These are phyloP conservation scores for Ramaria sp. DNA, from an alignment of 768 basidiomycete species.

Conservation along the genomic window DNA sequence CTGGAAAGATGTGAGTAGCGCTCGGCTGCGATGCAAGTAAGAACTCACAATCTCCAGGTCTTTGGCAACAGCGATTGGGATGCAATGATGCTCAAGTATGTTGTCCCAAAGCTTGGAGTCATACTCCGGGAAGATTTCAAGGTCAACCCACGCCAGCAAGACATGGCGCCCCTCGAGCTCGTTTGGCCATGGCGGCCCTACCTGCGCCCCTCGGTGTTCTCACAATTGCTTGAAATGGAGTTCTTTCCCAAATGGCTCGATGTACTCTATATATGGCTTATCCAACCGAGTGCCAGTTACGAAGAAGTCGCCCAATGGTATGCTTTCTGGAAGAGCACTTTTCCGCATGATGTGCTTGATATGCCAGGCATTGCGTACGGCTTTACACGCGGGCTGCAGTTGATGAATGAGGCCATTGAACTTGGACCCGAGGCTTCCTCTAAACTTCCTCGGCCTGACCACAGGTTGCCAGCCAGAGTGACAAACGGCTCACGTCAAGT, in stretches of 20 bases:
- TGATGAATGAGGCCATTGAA: constrained; percentile 92
- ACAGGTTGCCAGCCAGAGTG: constrained; percentile 18
- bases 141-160: constrained; percentile 84
- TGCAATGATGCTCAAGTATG: constrained; percentile 74
- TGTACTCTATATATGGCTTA: constrained; percentile 83
- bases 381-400: constrained; percentile 78
- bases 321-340: constrained; percentile 73
- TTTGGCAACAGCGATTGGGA: constrained; percentile 85
- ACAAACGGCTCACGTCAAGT: constrained; percentile 28
- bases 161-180: constrained; percentile 68
- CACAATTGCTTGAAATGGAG: constrained; percentile 77
- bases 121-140: constrained; percentile 76
- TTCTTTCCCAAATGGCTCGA: constrained; percentile 98
- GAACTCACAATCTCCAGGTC: constrained; percentile 32
- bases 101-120: constrained; percentile 84
- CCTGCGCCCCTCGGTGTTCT: constrained; percentile 65
- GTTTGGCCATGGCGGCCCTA: constrained; percentile 71
- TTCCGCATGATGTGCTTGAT: constrained; percentile 60
- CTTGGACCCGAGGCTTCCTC: constrained; percentile 69
- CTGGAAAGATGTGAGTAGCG: constrained; percentile 67
- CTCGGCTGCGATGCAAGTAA: neutral
- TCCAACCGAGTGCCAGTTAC: constrained; percentile 79
- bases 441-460: constrained; percentile 57
- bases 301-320: constrained; percentile 95
- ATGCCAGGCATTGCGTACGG: constrained; percentile 61